Evolutionary conservation across 78 protist species (phyloP).

Genomic region (Chrysochromulina parva): DNA sequence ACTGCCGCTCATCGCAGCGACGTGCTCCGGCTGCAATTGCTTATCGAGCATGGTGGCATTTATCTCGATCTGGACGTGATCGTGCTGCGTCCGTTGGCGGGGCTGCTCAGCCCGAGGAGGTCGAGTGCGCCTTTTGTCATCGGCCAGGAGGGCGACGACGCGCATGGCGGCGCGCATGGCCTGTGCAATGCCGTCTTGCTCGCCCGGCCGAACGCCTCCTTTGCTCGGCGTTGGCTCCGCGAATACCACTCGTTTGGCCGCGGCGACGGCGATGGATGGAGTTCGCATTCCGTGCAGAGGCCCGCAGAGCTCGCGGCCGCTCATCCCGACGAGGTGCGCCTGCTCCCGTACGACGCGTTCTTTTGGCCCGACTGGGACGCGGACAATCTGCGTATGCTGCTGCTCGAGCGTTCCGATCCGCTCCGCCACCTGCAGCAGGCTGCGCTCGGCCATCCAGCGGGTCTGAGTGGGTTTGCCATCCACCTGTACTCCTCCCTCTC

Average conservation of each 20-base stretch:
- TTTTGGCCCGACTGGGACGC: neutral
- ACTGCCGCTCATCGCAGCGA: neutral
- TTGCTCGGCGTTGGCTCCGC: neutral
- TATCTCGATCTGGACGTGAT: slow-evolving; percentile 24
- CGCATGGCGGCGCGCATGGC: neutral
- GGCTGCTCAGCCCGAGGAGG: neutral
- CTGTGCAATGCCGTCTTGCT: slow-evolving; percentile 11
- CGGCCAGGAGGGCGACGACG: neutral
- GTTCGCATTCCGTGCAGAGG: neutral
- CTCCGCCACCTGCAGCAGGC: neutral
- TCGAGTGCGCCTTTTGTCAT: neutral
- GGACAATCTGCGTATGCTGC: neutral
- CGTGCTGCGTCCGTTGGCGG: neutral
- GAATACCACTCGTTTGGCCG: neutral
- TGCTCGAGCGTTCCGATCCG: neutral
- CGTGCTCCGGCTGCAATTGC: neutral
- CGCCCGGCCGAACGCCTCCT: neutral
- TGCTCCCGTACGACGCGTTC: neutral
- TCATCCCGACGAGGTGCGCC: neutral
- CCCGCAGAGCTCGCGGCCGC: neutral
- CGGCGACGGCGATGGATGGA: neutral
- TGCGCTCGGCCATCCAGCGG: neutral
- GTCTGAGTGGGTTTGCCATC: neutral
- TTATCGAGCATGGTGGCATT: neutral
- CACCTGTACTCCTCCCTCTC: neutral